These are phyloP conservation scores for Dendrobium nobile DNA, from an alignment of 106 monocot species.

Conservation along the genomic window DNA sequence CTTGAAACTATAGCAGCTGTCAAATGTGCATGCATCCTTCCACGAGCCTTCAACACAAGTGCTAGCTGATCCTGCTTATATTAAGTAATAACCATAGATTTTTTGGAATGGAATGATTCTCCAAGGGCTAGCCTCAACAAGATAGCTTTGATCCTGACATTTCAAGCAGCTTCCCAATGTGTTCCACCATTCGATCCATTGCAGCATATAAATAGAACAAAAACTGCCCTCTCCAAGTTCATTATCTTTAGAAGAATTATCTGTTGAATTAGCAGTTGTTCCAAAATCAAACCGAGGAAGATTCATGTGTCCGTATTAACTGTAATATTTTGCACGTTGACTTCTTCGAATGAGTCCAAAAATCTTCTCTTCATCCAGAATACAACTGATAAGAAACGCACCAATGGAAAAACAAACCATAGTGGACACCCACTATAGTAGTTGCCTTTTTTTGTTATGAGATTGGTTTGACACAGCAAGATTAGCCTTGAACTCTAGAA, in stretches of 20 bases:
- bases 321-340: too few species aligned
- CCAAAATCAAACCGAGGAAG: conserved; percentile 23
- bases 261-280: conserved; percentile 14
- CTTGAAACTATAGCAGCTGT: conserved; percentile 91
- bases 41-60: conserved; percentile 77
- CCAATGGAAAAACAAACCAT: background rate
- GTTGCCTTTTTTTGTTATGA: background rate
- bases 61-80: conserved; percentile 66
- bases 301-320: background rate
- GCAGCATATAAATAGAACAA: conserved; percentile 48
- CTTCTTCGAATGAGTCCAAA: too few species aligned
- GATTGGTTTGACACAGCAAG: too few species aligned
- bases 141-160: conserved; percentile 86
- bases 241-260: conserved; percentile 15
- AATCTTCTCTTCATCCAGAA: background rate
- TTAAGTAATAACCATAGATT: conserved; percentile 75
- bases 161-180: conserved; percentile 64
- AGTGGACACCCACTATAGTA: background rate
- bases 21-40: too few species aligned
- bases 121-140: conserved; percentile 75
- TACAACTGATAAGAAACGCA: background rate
- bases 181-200: conserved; percentile 73
- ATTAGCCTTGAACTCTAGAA: too few species aligned
- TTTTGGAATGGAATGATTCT: conserved; percentile 86
- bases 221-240: conserved; percentile 35